Evolutionary conservation across 768 basidiomycete species (phyloP).

Genomic region (Naganishia randhawae): DNA sequence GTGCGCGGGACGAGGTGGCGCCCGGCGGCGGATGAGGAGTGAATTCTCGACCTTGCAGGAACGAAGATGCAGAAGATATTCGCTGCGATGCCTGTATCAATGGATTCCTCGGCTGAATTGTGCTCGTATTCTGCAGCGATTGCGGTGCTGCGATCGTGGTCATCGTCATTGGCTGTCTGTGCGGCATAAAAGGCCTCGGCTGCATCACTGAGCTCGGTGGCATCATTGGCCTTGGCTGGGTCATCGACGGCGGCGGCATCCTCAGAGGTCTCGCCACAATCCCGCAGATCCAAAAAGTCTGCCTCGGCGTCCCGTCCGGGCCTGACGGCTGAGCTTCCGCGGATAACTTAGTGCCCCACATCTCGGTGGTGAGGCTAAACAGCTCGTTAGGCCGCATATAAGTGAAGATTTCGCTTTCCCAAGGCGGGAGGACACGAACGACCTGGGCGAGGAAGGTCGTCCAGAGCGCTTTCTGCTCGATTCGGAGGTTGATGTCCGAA

Average conservation of each 20-base stretch:
- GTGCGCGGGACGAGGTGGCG: not conserved
- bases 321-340: not conserved
- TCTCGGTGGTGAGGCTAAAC: conserved; percentile 10
- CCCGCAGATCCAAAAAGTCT: conserved; percentile 17
- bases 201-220: no score
- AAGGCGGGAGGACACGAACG: conserved; percentile 1
- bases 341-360: conserved; percentile 12
- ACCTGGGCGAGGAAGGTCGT: not conserved
- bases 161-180: not conserved
- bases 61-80: not conserved
- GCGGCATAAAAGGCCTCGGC: no score
- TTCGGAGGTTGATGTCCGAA: conserved; percentile 6
- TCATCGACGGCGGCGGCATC: not conserved
- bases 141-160: not conserved
- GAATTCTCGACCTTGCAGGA: not conserved
- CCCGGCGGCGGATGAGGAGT: not conserved
- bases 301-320: not conserved
- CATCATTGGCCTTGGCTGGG: not conserved
- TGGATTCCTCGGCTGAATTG: conserved; percentile 15
- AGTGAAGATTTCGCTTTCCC: conserved; percentile 19
- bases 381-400: conserved; percentile 19
- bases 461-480: conserved; percentile 20
- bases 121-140: not conserved
- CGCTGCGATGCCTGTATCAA: not conserved
- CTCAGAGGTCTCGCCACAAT: not conserved